These are phyloP conservation scores for Eucommia ulmoides DNA, from an alignment of 257 asterid genomes.

Conservation along the genomic window DNA sequence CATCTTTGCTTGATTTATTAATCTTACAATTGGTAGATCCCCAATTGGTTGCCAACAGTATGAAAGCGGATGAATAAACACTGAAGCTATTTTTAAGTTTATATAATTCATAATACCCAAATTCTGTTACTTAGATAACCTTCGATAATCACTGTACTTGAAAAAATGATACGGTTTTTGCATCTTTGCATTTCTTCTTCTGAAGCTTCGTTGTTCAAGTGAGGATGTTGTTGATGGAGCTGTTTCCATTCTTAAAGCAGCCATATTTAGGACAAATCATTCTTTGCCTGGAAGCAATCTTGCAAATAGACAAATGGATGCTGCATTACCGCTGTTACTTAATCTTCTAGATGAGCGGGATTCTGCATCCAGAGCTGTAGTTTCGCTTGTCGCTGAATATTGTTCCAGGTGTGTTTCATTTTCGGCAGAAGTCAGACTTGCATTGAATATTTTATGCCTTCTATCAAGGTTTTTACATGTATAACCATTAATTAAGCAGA, in stretches of 20 bases:
- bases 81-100: no score
- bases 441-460: constrained; percentile 8
- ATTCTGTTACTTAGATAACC: no score
- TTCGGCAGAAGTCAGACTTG: constrained; percentile 2
- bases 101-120: no score
- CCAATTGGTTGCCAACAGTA: not conserved
- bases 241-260: constrained; percentile 55
- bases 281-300: constrained; percentile 26
- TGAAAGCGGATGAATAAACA: not conserved
- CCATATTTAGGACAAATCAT: constrained; percentile 41
- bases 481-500: constrained; percentile 33
- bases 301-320: constrained; percentile 41
- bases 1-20: not conserved
- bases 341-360: constrained; percentile 75
- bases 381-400: constrained; percentile 75
- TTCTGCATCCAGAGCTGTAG: constrained; percentile 73
- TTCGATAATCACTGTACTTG: not conserved
- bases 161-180: constrained; percentile 8
- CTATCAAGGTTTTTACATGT: constrained; percentile 6
- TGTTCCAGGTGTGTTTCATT: constrained; percentile 47
- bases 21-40: not conserved
- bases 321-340: constrained; percentile 46
- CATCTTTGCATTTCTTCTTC: constrained; percentile 12
- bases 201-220: constrained; percentile 54
- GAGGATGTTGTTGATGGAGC: constrained; percentile 72